These are phyloP conservation scores for Turritis glabra DNA, from an alignment of 345 rosid genomes.

Conservation along the genomic window DNA sequence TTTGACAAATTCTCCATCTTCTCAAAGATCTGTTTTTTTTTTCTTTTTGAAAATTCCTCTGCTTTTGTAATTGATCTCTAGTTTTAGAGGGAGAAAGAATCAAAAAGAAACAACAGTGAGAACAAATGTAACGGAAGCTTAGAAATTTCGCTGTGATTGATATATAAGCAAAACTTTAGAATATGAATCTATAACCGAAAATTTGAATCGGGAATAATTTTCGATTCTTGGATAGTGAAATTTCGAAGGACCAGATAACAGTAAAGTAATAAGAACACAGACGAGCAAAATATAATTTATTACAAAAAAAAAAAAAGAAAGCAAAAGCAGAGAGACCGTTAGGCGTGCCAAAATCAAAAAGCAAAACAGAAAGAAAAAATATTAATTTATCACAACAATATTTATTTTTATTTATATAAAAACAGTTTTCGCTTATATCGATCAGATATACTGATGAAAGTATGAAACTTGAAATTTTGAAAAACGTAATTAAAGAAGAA, in stretches of 20 bases:
- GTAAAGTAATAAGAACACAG: constrained; percentile 22
- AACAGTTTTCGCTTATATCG: neutral
- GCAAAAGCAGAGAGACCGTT: constrained; percentile 33
- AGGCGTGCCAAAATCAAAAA: constrained; percentile 44
- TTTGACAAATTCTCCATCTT: constrained; percentile 51
- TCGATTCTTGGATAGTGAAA: constrained; percentile 30
- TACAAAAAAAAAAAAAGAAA: constrained; percentile 9
- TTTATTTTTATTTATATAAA: neutral
- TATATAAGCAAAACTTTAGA: constrained; percentile 23
- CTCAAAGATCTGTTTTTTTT: constrained; percentile 3
- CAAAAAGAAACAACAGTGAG: neutral
- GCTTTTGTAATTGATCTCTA: constrained; percentile 12
- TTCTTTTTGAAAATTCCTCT: constrained; percentile 34
- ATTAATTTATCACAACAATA: neutral
- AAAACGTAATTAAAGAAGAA: constrained; percentile 47
- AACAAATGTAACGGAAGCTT: constrained; percentile 25
- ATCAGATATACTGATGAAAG: neutral
- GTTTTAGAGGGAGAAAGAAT: neutral
- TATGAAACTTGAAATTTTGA: constrained; percentile 29
- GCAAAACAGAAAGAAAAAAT: constrained; percentile 38
- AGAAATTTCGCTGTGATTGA: constrained; percentile 7
- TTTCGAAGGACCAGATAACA: constrained; percentile 20
- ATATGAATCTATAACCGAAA: constrained; percentile 15
- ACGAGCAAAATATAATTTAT: neutral
- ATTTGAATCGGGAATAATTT: constrained; percentile 29